Evolutionary conservation across 1,139 yeast genomes (phyloP), one percentile per base, ranked within the genome.

Genomic region (Sugiyamaella castrensis): DNA sequence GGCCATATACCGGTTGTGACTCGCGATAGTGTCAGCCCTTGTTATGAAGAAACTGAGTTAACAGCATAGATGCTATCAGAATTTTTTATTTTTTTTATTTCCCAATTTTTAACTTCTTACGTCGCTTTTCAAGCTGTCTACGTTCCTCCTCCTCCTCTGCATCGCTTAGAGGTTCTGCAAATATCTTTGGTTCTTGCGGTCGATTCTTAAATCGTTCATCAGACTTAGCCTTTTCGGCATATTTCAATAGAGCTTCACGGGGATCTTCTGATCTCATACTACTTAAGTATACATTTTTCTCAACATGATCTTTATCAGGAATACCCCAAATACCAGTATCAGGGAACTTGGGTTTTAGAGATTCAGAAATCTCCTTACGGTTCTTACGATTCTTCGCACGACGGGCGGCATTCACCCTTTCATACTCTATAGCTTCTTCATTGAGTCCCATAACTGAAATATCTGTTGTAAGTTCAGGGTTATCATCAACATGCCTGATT

Each of bases 401-500:
- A 19, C 24, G 24, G 35, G 30, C 51, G 35, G 26, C 52, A 43
- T 40, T 47, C 45, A 37, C 50, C 46, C 27, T 16, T 33, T 42
- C 46, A 32, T 53, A 46, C 13, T 46, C 46, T 32, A 52, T 52
- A 9, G 58, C 60, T n/a, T 53, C 60, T 24, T 60, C 60, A 19
- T 55, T 55, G 7, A 64, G 48, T 1, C 64, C 66, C n/a, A 52
- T 45, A 5, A 67, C 65, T 1, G 68, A 65, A 4, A 64, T 55
- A 40, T 65, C 66, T 2, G 64, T 58, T 1, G 69, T 64, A 34
- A 54, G 40, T 0, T 65, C 54, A 8, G 63, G 43, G 29, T 60
- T 55, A 35, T 70, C 73, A 43, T 69, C 75, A n/a, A 69, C 53
- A 45, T 69, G 70, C 13, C 70, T 61, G 13, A 59, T 60, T 50